These are phyloP conservation scores for Adenanthera pavonina DNA, from an alignment of 306 rosid genomes.

Conservation along the genomic window DNA sequence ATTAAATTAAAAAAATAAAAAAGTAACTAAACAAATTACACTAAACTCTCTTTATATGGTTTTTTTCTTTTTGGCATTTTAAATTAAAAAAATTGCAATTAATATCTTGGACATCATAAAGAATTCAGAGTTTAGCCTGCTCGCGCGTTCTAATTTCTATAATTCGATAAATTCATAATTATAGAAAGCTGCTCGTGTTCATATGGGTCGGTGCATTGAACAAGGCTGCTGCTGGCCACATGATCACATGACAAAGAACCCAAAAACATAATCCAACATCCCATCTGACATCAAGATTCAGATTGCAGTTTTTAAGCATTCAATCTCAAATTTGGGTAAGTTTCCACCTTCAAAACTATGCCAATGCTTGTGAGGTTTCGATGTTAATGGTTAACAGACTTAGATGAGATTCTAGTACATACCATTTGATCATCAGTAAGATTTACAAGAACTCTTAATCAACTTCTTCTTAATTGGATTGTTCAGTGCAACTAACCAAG, in stretches of 20 bases:
- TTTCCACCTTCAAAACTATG: background rate
- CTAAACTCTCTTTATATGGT: too few species aligned
- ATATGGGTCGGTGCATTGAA: background rate
- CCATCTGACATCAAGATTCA: background rate
- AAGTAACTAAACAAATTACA: too few species aligned
- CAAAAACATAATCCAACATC: background rate
- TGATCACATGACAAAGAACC: background rate
- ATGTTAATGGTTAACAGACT: background rate
- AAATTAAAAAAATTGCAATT: too few species aligned
- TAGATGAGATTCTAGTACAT: background rate
- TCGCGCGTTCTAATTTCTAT: too few species aligned
- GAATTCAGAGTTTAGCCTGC: too few species aligned
- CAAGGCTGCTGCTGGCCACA: background rate
- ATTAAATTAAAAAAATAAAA: too few species aligned
- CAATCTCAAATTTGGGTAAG: background rate
- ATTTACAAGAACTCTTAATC: background rate
- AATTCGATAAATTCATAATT: too few species aligned
- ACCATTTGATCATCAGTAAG: slow-evolving; percentile 11
- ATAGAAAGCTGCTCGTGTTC: too few species aligned
- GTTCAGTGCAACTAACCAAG: background rate
- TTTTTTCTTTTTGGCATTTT: too few species aligned
- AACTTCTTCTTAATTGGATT: background rate
- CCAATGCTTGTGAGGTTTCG: background rate
- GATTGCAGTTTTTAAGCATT: background rate
- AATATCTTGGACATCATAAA: too few species aligned